These are phyloP conservation scores for Phytomonas serpens DNA, from an alignment of 208 protist genomes.

Conservation along the genomic window DNA sequence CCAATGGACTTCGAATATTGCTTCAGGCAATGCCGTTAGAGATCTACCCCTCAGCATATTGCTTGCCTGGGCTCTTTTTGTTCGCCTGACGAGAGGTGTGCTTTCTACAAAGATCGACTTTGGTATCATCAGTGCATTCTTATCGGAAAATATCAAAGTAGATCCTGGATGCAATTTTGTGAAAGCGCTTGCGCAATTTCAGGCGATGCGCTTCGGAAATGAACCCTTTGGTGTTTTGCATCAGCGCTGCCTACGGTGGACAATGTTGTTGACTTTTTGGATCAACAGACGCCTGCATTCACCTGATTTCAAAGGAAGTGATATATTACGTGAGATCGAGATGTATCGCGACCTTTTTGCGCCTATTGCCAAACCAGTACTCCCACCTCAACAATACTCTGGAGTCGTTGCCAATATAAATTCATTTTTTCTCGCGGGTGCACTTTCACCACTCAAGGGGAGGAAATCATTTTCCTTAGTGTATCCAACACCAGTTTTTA, in stretches of 20 bases:
- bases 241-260: background rate
- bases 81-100: background rate
- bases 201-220: background rate
- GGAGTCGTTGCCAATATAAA: background rate
- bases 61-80: background rate
- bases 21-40: background rate
- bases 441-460: background rate
- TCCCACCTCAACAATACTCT: background rate
- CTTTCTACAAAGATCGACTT: background rate
- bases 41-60: background rate
- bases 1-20: background rate
- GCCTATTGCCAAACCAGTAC: background rate
- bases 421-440: background rate
- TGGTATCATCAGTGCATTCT: background rate
- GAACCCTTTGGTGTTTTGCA: background rate
- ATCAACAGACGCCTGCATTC: background rate
- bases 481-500: background rate
- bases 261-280: background rate
- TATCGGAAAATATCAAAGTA: background rate
- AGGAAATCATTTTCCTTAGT: background rate
- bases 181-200: background rate
- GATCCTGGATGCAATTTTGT: background rate
- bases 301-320: background rate
- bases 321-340: background rate
- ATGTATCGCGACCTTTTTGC: background rate